A percentile compares a stretch with the other conserved stretches of the same genome.
Evolutionary conservation across 148 eudicot genomes (phyloP).

Genomic region (Camellia granthamiana): DNA sequence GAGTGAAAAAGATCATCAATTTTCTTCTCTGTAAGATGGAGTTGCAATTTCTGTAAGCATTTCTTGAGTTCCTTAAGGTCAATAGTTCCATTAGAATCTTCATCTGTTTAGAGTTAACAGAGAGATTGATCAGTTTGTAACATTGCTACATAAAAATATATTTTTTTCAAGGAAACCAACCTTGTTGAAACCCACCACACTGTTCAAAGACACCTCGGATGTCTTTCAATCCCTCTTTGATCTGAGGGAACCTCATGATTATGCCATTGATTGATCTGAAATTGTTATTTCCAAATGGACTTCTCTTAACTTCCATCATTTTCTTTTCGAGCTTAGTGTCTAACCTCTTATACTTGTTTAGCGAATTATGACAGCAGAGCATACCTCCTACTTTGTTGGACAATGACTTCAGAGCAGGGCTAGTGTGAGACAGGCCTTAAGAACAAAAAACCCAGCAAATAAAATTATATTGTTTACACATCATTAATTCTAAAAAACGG

Average conservation of each 20-base stretch:
- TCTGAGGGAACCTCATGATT: conserved; percentile 61
- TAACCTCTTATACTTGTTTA: conserved; percentile 47
- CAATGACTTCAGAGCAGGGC: conserved; percentile 41
- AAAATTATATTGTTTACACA: no score
- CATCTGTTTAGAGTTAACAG: conserved; percentile 31
- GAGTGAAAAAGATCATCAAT: conserved; percentile 58
- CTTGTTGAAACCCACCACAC: conserved; percentile 44
- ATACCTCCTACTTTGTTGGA: conserved; percentile 45
- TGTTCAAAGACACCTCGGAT: conserved; percentile 48
- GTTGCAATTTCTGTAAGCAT: conserved; percentile 42
- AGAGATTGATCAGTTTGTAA: background rate
- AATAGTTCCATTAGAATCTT: conserved; percentile 49
- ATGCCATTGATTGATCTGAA: conserved; percentile 60
- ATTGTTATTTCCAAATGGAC: conserved; percentile 28
- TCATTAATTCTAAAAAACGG: no score
- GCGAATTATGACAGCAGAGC: conserved; percentile 33
- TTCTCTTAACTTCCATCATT: conserved; percentile 49
- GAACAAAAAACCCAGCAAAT: background rate
- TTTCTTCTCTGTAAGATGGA: conserved; percentile 40
- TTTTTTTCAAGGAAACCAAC: background rate
- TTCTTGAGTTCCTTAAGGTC: conserved; percentile 52
- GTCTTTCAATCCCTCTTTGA: conserved; percentile 57
- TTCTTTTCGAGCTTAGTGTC: conserved; percentile 54
- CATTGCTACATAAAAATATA: no score
- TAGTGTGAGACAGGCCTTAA: conserved; percentile 39